A percentile compares a stretch with the other conserved stretches of the same genome.
Evolutionary conservation across 768 basidiomycete species (phyloP).

Genomic region (Trametes cingulata): DNA sequence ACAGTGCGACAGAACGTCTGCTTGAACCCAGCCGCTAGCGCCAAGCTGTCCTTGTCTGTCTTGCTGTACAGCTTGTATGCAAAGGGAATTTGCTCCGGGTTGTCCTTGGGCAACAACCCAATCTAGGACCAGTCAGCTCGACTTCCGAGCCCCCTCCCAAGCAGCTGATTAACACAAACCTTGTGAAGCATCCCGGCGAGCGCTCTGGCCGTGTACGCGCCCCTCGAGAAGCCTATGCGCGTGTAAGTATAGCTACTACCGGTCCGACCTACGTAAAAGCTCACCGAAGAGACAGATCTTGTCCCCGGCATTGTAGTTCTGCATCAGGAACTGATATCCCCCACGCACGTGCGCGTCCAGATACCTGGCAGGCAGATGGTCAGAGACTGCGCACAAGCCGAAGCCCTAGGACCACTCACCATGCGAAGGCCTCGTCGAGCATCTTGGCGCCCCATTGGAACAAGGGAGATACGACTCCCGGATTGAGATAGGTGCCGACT

Average conservation of each 20-base stretch:
- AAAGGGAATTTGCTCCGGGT: conserved; percentile 67
- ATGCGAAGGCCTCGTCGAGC: conserved; percentile 70
- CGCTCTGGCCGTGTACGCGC: conserved; percentile 66
- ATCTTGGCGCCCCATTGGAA: conserved; percentile 60
- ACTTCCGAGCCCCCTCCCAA: too few relatives aligned
- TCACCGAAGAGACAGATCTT: conserved; percentile 73
- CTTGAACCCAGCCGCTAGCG: conserved; percentile 68
- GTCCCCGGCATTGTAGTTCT: conserved; percentile 72
- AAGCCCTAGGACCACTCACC: conserved; percentile 41
- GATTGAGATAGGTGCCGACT: conserved; percentile 53
- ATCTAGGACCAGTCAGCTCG: conserved; percentile 42
- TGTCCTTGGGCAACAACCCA: conserved; percentile 69
- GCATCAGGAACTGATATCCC: conserved; percentile 79
- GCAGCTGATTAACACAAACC: conserved; percentile 44
- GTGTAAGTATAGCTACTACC: too few relatives aligned
- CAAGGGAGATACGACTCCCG: conserved; percentile 66
- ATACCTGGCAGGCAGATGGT: conserved; percentile 47
- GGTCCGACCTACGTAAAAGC: conserved; percentile 8
- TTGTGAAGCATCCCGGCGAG: conserved; percentile 76
- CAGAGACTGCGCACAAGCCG: background rate
- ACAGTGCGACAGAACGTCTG: conserved; percentile 68
- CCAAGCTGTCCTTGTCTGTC: conserved; percentile 44
- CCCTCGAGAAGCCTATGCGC: conserved; percentile 70
- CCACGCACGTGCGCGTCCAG: conserved; percentile 70
- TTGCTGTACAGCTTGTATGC: conserved; percentile 73